Evolutionary conservation across 2,329 filamentous ascomycete genomes (phyloP), one percentile per base, ranked within the genome.

Genomic region (Ascochyta fabae): DNA sequence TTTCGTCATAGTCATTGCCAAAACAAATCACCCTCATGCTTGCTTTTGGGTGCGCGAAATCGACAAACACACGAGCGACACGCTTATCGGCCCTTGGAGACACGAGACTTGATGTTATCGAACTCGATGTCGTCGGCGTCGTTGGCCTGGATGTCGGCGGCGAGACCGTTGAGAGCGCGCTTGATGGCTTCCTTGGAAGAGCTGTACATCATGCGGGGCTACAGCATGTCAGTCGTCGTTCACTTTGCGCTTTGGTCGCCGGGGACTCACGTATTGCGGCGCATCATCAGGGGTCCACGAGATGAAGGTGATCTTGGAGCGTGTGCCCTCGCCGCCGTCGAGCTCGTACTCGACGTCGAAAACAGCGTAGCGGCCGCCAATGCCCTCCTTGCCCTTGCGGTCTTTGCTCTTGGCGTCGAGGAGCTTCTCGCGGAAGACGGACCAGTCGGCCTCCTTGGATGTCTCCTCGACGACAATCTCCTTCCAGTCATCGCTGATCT

Each of bases 141-240:
- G 81, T 93, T 93, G 81, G 90, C 90, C 83, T 95, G 90, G 70
- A 93, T 83, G 76, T 94, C 90, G 69, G 82, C 80, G 59, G 88
- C 88, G 68, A 94, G 80, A 62, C 90, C 90, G 74, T 86, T 90
- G 62, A 95, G 85, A 46, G 89, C 79, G 77, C 88, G 88, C 85
- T 92, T 94, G 67, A 95, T 84, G 57, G 89, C 88, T 71, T 93
- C 89, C 83, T 94, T 95, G 78, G 91, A 95, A 48, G 91, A 90
- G 69, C 90, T 89, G 83, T 94, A 95, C 78, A 92, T 84, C 91
- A 95, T 95, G 84, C 92, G 92, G 79, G 88, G 84, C 90, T 92
- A 66, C 54, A 8, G 22, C 1, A n/a, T 3, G 48, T 71, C 39
- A 71, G 64, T 44, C 34, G 29, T 31, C 29, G 12, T 31, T 6